Base-by-base conservation (phyloP, 257 asterid genomes). In the Lantana camara region DNA sequence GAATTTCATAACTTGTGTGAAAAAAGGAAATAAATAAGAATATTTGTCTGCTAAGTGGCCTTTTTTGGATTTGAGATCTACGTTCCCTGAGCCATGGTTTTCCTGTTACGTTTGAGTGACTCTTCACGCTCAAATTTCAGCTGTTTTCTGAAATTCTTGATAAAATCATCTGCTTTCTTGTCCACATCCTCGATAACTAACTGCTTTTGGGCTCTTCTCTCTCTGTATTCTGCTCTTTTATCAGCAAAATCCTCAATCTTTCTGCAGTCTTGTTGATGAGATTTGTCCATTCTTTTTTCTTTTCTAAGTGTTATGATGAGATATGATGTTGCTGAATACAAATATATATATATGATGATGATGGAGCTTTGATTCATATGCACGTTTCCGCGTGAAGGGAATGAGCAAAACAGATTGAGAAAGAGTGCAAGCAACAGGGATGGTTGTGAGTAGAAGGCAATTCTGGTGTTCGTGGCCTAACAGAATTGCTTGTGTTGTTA, bases 91-190 rank as follows among this genome's bases (percentile, higher is more conserved):
- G 56, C 47, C 8, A 64, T 66, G 68, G 60, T 55, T 45, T 66
- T 84, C 45, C 60, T 70, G n/a, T 35, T 40, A 32, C 78, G 74
- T 24, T 74, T 74, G 4, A 84, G 66, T 19, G 85, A 79, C 32
- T 76, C 77, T 30, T 81, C 58, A 15, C 67, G 57, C 68, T 79
- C 84, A 27, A 76, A 41, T 67, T 45, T 73, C 23, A 85, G 85
- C 72, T 72, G 83, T 46, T 68, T 73, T 71, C 65, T 79, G 76
- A 82, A 82, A 17, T 69, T 73, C 48, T 62, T 69, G 74, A 85
- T 82, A 63, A 85, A 80, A 65, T 78, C 83, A 15, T 82, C 82
- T 3, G 82, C 87, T 59, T 64, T 40, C 41, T 60, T 64, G 65
- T 80, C 50, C 37, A 80, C 92, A 64, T 82, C 85, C 63, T 80